These are phyloP conservation scores for Fraxinus paxiana DNA, from an alignment of 305 asterid genomes.

Conservation along the genomic window DNA sequence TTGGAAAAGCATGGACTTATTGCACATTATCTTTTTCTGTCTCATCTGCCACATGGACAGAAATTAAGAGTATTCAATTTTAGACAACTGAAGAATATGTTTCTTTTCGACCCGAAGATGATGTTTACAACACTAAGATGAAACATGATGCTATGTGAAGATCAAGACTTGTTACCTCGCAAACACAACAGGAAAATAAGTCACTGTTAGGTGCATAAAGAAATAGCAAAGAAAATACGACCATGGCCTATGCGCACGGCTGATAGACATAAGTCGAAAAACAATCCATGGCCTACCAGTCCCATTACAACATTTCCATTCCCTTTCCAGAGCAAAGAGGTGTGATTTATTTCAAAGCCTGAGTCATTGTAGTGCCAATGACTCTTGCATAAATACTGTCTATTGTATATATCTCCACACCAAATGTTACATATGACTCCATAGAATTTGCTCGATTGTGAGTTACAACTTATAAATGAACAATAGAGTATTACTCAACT, in stretches of 20 bases:
- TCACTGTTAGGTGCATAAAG: neutral
- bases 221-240: neutral
- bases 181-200: neutral
- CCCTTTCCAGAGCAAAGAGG: neutral
- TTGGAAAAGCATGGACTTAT: neutral
- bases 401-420: neutral
- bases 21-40: neutral
- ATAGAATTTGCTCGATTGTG: neutral
- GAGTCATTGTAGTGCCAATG: neutral
- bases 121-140: neutral
- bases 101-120: neutral
- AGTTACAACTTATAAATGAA: neutral
- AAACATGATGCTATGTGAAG: neutral
- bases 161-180: neutral
- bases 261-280: neutral
- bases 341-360: neutral
- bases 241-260: neutral
- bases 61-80: neutral
- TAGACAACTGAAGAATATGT: neutral
- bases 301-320: neutral
- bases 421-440: neutral
- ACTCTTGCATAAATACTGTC: neutral
- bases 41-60: neutral
- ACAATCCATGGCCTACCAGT: neutral
- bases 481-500: slow-evolving; percentile 7